Base-by-base conservation (phyloP, 805 yeast genomes). In the Myxozyma vanderwaltii region DNA sequence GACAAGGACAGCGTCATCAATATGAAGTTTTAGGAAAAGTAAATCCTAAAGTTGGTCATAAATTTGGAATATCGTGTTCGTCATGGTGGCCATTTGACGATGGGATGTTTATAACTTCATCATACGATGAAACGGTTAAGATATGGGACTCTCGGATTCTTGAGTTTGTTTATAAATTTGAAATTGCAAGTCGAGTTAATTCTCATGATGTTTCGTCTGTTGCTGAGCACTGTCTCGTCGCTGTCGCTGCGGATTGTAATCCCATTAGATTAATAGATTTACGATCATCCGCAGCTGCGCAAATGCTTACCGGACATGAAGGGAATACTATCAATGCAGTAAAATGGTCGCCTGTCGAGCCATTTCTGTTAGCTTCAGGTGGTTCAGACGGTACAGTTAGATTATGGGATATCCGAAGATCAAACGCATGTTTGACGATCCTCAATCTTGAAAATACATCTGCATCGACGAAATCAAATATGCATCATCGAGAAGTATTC, bases 81-180 rank as follows among this genome's bases (percentile, higher is more conserved):
- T 77, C 80, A 67, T 91, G 97, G 97, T 92, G 96, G 92, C 91
- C 94, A 0, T 75, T 76, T 46, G 97, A 91, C 72, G 83, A 85
- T 35, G 97, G 96, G 0, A 79, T 91, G 85, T 91, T 90, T 74
- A 78, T 90, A 19, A 81, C 90, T 2, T 83, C 90, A 0, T 89
- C 96, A 0, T 89, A 84, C 71, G 97, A 91, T 71, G 83, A 81
- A 58, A 81, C 83, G 0, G 81, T 91, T 23, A 87, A 85, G 63
- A 77, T 90, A 0, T 91, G 96, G 95, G 96, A 90, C 69, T 80
- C 96, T 0, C 80, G 80, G 56, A 74, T 79, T 17, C 73, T 91
- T 64, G 76, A 77, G n/a, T 82, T 82, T 19, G 96, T 83, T 0
- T 89, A 88, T 66, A 72, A 82, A 2, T 87, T 89, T 64, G 81